phyloP scores from a whole-genome alignment of 2,329 filamentous ascomycete species.

The Scleromitrula shiraiana region DNA sequence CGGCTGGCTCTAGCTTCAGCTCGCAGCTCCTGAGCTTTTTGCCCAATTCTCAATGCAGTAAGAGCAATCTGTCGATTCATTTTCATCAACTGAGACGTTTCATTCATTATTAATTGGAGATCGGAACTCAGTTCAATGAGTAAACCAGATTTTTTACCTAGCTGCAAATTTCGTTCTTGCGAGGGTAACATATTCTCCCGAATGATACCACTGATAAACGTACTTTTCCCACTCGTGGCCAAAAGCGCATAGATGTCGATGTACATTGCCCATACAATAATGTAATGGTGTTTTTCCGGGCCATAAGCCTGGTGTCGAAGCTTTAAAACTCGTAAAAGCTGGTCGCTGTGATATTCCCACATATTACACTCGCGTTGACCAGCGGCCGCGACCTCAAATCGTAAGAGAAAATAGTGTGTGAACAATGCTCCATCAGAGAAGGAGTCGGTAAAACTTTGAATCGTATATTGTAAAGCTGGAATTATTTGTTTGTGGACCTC shows the following conservation, averaged over 20 bases:
- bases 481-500: conserved; percentile 42
- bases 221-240: conserved; percentile 42
- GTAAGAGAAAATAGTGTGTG: conserved; percentile 46
- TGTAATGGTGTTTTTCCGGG: conserved; percentile 39
- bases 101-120: too few species aligned
- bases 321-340: conserved; percentile 40
- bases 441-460: conserved; percentile 41
- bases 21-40: conserved; percentile 16
- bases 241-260: conserved; percentile 49
- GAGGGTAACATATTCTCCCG: conserved; percentile 40
- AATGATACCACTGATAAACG: conserved; percentile 39
- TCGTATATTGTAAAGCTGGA: conserved; percentile 36
- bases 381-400: conserved; percentile 46
- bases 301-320: conserved; percentile 38
- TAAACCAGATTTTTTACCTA: too few species aligned
- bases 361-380: conserved; percentile 37
- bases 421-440: conserved; percentile 48
- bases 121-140: too few species aligned
- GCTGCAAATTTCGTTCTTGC: conserved; percentile 13
- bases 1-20: conserved; percentile 7
- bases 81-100: neutral
- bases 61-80: conserved; percentile 22
- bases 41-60: conserved; percentile 18
- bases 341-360: conserved; percentile 47
- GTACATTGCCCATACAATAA: conserved; percentile 45